phyloP scores from a whole-genome alignment of 2,329 filamentous ascomycete genomes.

The Pleomassaria siparia region DNA sequence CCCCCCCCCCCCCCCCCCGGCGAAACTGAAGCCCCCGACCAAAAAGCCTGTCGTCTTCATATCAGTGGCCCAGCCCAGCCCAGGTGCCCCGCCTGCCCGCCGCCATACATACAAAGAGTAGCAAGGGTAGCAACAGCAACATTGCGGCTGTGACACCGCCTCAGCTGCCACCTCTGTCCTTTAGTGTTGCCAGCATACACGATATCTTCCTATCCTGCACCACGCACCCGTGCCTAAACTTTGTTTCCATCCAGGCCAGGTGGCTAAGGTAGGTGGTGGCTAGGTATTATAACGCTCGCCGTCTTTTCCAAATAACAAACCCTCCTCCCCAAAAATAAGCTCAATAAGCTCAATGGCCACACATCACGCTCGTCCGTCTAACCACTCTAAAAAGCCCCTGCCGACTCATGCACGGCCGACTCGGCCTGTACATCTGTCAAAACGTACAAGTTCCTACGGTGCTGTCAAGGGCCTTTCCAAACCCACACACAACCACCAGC shows the following conservation, averaged over 20 bases:
- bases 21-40: too few relatives aligned
- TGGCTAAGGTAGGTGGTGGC: constrained; percentile 24
- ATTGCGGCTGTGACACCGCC: constrained; percentile 42
- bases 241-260: constrained; percentile 18
- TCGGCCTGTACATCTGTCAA: constrained; percentile 35
- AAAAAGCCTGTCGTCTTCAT: constrained; percentile 41
- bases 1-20: too few relatives aligned
- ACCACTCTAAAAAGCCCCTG: constrained; percentile 39
- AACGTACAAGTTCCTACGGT: constrained; percentile 35
- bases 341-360: constrained; percentile 35
- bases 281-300: constrained; percentile 42
- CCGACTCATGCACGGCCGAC: constrained; percentile 38
- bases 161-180: constrained; percentile 30
- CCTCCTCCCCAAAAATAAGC: too few relatives aligned
- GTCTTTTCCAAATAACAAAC: too few relatives aligned
- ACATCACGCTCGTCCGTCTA: constrained; percentile 37
- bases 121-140: constrained; percentile 10
- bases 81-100: too few relatives aligned
- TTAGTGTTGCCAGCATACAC: constrained; percentile 20
- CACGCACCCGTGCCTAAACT: constrained; percentile 35
- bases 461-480: constrained; percentile 29
- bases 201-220: constrained; percentile 25
- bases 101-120: too few relatives aligned
- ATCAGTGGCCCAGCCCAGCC: constrained; percentile 33
- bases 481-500: constrained; percentile 13